Percentiles rank a stretch among this genome's conserved stretches.
These are phyloP conservation scores for Smittium culicis DNA, from an alignment of 371 early-diverging fungal genomes.

Conservation along the genomic window DNA sequence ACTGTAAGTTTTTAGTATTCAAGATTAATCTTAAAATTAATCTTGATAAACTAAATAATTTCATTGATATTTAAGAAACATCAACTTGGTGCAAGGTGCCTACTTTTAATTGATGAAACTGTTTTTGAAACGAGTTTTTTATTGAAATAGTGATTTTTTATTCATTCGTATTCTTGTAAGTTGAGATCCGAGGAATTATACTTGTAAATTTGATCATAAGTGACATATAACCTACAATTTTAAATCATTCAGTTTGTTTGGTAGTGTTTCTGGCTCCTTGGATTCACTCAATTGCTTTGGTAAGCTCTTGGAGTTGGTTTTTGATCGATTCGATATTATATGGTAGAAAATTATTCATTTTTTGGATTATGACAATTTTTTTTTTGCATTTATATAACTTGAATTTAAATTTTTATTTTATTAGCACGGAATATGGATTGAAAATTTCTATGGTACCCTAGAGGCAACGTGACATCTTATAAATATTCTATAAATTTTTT, in stretches of 20 bases:
- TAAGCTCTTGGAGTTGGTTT: neutral
- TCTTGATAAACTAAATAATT: neutral
- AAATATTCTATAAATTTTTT: neutral
- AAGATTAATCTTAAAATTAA: neutral
- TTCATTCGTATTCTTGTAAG: neutral
- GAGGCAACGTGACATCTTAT: neutral
- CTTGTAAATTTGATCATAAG: neutral
- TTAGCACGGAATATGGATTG: neutral
- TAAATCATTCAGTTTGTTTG: slow-evolving; percentile 16
- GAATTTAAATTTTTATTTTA: neutral
- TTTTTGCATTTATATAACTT: neutral
- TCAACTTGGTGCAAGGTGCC: neutral
- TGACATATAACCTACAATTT: slow-evolving; percentile 10
- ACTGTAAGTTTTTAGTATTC: neutral
- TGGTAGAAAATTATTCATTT: neutral
- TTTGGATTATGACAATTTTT: neutral
- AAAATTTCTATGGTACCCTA: neutral
- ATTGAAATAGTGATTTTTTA: neutral
- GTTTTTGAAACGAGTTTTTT: neutral
- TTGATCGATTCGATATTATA: neutral
- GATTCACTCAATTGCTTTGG: neutral
- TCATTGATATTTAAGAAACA: neutral
- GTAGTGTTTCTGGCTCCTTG: neutral
- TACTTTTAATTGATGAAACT: neutral
- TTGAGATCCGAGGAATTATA: neutral